Percentiles rank a stretch among this genome's conserved stretches.
Conservation (phyloP, 73 alveolate genomes). For the Paramecium sonneborni region DNA sequence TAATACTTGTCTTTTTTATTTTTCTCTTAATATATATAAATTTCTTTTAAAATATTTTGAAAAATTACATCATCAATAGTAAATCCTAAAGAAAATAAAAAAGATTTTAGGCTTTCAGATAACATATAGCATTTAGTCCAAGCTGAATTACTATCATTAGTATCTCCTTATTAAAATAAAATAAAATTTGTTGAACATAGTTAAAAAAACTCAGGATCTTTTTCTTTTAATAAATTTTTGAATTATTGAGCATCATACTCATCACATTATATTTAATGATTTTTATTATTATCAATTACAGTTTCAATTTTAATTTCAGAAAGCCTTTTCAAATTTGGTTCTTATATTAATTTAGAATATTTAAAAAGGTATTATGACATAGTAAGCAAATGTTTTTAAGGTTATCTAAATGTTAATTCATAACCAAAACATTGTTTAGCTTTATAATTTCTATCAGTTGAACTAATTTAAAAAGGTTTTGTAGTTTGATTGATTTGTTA, state of each 20-base stretch:
- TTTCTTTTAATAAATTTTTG: not conserved
- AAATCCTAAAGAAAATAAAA: not conserved
- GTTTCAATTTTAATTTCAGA: not conserved
- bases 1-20: not conserved
- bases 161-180: not conserved
- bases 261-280: not conserved
- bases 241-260: not conserved
- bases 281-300: not conserved
- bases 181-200: not conserved
- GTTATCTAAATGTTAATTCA: conserved; percentile 1
- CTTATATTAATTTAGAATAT: conserved; percentile 11
- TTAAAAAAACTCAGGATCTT: not conserved
- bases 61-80: not conserved
- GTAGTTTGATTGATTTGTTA: not conserved
- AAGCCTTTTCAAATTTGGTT: not conserved
- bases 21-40: not conserved
- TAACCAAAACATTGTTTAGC: not conserved
- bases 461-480: conserved; percentile 16
- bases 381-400: not conserved
- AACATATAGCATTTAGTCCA: not conserved
- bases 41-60: not conserved
- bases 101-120: not conserved
- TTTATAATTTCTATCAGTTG: conserved; percentile 17
- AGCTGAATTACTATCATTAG: not conserved
- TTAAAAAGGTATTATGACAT: not conserved